Evolutionary conservation across 805 yeast genomes (phyloP).

Genomic region (Suhomyces xylopsoci): DNA sequence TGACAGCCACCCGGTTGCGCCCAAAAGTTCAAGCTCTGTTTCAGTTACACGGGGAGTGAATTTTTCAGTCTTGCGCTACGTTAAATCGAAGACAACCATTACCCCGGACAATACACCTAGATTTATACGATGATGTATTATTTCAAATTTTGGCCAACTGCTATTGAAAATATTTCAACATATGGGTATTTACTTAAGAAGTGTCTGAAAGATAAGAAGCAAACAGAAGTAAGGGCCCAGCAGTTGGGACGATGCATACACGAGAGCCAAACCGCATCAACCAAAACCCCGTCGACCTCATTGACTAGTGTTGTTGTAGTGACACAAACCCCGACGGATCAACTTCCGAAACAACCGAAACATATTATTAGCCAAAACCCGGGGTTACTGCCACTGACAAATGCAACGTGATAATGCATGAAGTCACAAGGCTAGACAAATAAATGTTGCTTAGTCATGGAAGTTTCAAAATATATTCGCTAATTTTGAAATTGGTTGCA

Average conservation of each 20-base stretch:
- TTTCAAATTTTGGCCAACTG: neutral
- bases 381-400: neutral
- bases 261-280: neutral
- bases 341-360: neutral
- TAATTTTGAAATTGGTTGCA: neutral
- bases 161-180: neutral
- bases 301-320: neutral
- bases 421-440: neutral
- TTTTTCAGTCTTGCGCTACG: neutral
- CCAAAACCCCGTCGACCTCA: neutral
- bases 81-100: neutral
- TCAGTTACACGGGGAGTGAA: neutral
- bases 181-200: neutral
- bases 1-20: neutral
- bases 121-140: neutral
- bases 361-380: neutral
- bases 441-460: neutral
- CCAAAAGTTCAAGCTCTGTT: neutral
- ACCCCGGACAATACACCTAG: neutral
- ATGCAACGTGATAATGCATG: neutral
- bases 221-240: neutral
- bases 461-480: neutral
- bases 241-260: neutral
- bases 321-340: neutral
- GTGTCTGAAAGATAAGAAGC: neutral